Percentiles rank a stretch among this genome's conserved stretches.
Conservation (phyloP, 2,329 filamentous ascomycete species). For the Tolypocladium sp. region DNA sequence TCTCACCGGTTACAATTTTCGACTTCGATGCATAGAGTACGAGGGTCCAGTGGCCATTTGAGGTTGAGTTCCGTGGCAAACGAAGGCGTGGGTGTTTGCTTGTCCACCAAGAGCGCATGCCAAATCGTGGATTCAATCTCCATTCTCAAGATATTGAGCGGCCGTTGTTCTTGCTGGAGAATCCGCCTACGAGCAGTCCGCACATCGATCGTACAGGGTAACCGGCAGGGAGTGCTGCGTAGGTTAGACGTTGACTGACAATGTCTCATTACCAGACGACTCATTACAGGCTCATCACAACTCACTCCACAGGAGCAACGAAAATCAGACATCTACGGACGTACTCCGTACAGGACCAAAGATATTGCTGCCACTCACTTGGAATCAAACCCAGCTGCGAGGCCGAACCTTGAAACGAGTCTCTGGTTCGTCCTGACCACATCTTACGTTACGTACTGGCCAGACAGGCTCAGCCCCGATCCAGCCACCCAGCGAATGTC, state of each 20-base stretch:
- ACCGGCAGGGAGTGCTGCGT: neutral
- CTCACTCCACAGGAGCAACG: neutral
- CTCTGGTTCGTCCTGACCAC: neutral
- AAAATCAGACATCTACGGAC: neutral
- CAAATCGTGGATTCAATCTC: no score
- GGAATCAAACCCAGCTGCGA: neutral
- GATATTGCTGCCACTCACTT: neutral
- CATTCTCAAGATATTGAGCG: neutral
- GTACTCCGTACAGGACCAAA: neutral
- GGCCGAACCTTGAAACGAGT: neutral
- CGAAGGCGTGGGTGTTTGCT: neutral
- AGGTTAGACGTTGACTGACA: neutral
- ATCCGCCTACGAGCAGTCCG: no score
- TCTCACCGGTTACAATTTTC: neutral
- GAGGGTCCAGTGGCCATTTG: neutral
- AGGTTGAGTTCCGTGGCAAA: neutral
- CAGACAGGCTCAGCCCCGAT: neutral
- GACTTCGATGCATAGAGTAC: neutral
- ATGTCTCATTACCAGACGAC: neutral
- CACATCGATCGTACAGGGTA: neutral
- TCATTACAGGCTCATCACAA: neutral
- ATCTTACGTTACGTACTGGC: neutral
- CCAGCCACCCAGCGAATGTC: neutral
- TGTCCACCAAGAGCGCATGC: neutral
- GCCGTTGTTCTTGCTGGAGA: neutral